phyloP scores from a whole-genome alignment of 306 rosid genomes.

The Castanea sativa region DNA sequence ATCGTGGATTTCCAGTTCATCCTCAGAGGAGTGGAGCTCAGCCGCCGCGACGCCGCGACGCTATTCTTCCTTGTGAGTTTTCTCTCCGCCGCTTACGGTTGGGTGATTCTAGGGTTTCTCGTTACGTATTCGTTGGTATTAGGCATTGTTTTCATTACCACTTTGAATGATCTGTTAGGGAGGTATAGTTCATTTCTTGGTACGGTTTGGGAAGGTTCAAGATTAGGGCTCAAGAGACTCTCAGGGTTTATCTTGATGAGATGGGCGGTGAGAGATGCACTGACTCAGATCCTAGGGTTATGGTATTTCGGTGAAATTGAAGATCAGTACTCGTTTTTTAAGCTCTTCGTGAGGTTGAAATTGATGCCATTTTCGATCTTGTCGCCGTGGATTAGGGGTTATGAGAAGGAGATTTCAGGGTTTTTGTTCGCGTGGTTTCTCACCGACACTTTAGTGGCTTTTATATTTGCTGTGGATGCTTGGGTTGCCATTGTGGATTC shows the following conservation, averaged over 20 bases:
- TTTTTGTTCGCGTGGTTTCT: slow-evolving; percentile 78
- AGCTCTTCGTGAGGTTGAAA: slow-evolving; percentile 88
- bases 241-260: slow-evolving; percentile 89
- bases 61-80: slow-evolving; percentile 65
- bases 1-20: slow-evolving; percentile 61
- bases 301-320: slow-evolving; percentile 97
- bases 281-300: slow-evolving; percentile 88
- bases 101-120: slow-evolving; percentile 85
- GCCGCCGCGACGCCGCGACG: slow-evolving; percentile 72
- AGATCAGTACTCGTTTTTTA: slow-evolving; percentile 93
- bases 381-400: slow-evolving; percentile 90
- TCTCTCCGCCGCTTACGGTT: slow-evolving; percentile 71
- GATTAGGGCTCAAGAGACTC: slow-evolving; percentile 86
- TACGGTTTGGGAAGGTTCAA: slow-evolving; percentile 78
- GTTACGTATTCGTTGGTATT: slow-evolving; percentile 82
- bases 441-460: slow-evolving; percentile 68
- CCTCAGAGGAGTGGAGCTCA: slow-evolving; percentile 68
- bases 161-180: slow-evolving; percentile 65
- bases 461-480: slow-evolving; percentile 83
- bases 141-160: slow-evolving; percentile 75
- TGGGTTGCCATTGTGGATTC: slow-evolving; percentile 93
- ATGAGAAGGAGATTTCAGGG: slow-evolving; percentile 78
- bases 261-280: slow-evolving; percentile 98
- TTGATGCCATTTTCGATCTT: slow-evolving; percentile 93
- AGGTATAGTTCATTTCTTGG: slow-evolving; percentile 63